Evolutionary conservation across 768 basidiomycete species (phyloP).

Genomic region (Leccinum uliginosum): DNA sequence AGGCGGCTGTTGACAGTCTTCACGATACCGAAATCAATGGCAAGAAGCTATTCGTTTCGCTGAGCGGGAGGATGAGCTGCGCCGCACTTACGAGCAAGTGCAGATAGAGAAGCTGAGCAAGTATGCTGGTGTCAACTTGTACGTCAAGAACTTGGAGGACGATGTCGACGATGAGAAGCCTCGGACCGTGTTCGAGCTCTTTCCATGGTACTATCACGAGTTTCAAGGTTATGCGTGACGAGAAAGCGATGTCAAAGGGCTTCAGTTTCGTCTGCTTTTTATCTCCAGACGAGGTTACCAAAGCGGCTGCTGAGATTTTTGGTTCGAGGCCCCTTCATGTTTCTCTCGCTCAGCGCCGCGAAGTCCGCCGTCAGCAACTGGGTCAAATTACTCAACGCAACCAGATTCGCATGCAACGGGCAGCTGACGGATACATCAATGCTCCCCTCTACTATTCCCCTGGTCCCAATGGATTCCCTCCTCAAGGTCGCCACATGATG

Average conservation of each 20-base stretch:
- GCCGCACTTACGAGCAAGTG: slow-evolving; percentile 88
- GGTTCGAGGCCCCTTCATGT: slow-evolving; percentile 98
- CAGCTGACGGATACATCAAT: slow-evolving; percentile 52
- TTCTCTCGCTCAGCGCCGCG: slow-evolving; percentile 96
- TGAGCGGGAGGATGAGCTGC: slow-evolving; percentile 96
- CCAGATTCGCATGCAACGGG: slow-evolving; percentile 93
- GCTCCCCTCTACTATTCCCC: slow-evolving; percentile 70
- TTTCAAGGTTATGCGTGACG: slow-evolving; percentile 99
- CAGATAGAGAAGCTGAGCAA: slow-evolving; percentile 98
- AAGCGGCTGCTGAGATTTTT: slow-evolving; percentile 98
- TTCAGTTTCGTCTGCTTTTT: slow-evolving; percentile 99
- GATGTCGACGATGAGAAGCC: slow-evolving; percentile 97
- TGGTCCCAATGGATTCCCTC: slow-evolving; percentile 76
- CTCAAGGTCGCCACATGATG: slow-evolving; percentile 55
- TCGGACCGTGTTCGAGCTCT: slow-evolving; percentile 92
- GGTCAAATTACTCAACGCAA: slow-evolving; percentile 98
- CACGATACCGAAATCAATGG: slow-evolving; percentile 83
- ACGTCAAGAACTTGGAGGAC: slow-evolving; percentile 99
- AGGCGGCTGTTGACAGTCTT: slow-evolving; percentile 81
- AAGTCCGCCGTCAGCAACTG: slow-evolving; percentile 95
- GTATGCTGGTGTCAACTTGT: slow-evolving; percentile 97
- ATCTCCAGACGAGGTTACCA: slow-evolving; percentile 96
- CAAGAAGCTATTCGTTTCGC: slow-evolving; percentile 90
- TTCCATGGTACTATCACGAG: slow-evolving; percentile 96
- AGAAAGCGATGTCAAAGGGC: slow-evolving; percentile 88